Evolutionary conservation across 345 rosid species (phyloP).

Genomic region (Syzygium aqueum): DNA sequence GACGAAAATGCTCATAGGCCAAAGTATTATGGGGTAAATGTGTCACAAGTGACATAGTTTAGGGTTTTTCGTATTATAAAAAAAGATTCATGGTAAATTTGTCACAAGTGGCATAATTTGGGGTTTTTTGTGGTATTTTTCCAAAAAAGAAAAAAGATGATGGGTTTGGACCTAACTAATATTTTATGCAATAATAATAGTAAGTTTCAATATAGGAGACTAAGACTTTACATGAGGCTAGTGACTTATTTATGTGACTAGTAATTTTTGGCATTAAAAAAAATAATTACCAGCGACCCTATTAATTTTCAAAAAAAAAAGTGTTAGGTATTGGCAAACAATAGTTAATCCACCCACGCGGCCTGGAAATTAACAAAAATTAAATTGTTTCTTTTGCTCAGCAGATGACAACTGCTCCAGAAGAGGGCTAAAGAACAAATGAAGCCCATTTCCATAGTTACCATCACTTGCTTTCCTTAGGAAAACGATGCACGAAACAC

Average conservation of each 20-base stretch:
- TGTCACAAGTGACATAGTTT: too few relatives aligned
- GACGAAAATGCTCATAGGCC: too few relatives aligned
- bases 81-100: too few relatives aligned
- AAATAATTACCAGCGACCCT: not conserved
- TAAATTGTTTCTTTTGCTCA: not conserved
- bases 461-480: not conserved
- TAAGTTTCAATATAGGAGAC: not conserved
- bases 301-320: not conserved
- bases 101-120: too few relatives aligned
- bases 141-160: too few relatives aligned
- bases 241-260: not conserved
- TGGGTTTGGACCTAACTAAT: not conserved
- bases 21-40: too few relatives aligned
- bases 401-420: not conserved
- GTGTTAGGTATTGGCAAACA: not conserved
- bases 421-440: not conserved
- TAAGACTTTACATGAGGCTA: not conserved
- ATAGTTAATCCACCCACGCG: not conserved
- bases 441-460: not conserved
- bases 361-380: not conserved
- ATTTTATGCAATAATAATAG: not conserved
- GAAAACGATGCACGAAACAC: not conserved
- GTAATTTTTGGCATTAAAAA: not conserved
- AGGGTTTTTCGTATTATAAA: too few relatives aligned
- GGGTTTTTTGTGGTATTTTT: too few relatives aligned